These are phyloP conservation scores for Camelina laxa DNA, from an alignment of 345 rosid genomes.

Conservation along the genomic window DNA sequence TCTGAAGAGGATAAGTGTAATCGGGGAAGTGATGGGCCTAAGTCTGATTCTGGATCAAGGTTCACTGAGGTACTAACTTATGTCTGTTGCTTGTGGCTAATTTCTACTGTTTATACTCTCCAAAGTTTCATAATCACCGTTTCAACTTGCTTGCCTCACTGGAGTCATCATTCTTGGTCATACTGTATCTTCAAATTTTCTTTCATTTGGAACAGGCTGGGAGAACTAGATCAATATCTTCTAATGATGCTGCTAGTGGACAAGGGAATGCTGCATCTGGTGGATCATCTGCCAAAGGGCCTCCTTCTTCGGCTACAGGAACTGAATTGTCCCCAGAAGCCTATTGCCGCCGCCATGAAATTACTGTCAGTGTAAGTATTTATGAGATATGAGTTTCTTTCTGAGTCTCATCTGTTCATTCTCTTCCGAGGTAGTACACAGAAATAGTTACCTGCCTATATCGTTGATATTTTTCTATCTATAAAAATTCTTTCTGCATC, in stretches of 20 bases:
- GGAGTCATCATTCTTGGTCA: neutral
- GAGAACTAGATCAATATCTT: constrained; percentile 25
- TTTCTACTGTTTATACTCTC: neutral
- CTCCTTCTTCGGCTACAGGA: constrained; percentile 51
- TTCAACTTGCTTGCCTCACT: neutral
- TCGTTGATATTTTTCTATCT: neutral
- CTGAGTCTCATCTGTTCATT: constrained; percentile 3
- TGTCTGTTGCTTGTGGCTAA: constrained; percentile 3
- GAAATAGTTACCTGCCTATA: neutral
- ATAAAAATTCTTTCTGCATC: neutral
- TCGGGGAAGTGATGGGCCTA: constrained; percentile 49
- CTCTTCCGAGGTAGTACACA: neutral
- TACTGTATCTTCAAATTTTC: neutral
- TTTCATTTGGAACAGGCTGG: constrained; percentile 29
- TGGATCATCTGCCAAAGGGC: constrained; percentile 47
- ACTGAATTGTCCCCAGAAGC: constrained; percentile 65
- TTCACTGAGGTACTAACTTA: constrained; percentile 55
- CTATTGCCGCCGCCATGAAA: constrained; percentile 83
- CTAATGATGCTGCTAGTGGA: constrained; percentile 49
- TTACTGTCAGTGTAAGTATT: constrained; percentile 70
- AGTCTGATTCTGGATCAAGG: constrained; percentile 55
- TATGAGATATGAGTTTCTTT: neutral
- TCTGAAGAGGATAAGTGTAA: constrained; percentile 61
- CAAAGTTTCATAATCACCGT: neutral
- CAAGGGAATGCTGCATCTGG: constrained; percentile 44